Percentiles rank a stretch among this genome's conserved stretches.
Conservation (phyloP, 306 rosid species). For the Malus asiatica region DNA sequence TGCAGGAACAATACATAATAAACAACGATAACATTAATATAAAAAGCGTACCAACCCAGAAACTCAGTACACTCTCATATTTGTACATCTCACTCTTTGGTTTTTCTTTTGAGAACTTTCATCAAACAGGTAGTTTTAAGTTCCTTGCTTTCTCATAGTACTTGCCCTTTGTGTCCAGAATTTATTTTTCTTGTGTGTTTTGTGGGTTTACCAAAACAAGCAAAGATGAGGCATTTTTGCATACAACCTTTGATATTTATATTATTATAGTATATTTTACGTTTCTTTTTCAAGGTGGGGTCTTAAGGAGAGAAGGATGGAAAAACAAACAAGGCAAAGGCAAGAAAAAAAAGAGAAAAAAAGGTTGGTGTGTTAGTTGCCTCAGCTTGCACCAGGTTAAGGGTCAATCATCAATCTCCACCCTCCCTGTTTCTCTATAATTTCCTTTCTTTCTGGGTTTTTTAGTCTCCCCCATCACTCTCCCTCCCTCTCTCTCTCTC, state of each 20-base stretch:
- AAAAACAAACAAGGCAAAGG: conserved; percentile 25
- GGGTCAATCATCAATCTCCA: conserved; percentile 10
- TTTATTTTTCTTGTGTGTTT: conserved; percentile 2
- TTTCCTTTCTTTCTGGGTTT: neutral
- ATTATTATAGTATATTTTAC: neutral
- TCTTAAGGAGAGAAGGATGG: neutral
- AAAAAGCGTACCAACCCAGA: neutral
- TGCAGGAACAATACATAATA: too few species aligned
- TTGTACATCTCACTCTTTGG: neutral
- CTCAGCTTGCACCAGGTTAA: neutral
- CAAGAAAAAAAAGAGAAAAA: neutral
- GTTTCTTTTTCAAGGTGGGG: conserved; percentile 18
- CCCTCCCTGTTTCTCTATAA: neutral
- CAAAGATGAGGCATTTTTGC: conserved; percentile 25
- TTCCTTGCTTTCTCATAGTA: neutral
- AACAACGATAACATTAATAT: too few species aligned
- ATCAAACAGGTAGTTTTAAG: neutral
- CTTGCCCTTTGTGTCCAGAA: neutral
- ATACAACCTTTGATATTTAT: neutral
- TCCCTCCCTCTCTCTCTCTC: neutral
- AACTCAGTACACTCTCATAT: neutral
- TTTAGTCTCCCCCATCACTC: neutral
- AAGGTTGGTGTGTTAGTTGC: neutral
- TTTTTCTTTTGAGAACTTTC: neutral
- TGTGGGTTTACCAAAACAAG: conserved; percentile 46